Evolutionary conservation across 2,329 filamentous ascomycete genomes (phyloP).

Genomic region (Colletotrichum australisinense): DNA sequence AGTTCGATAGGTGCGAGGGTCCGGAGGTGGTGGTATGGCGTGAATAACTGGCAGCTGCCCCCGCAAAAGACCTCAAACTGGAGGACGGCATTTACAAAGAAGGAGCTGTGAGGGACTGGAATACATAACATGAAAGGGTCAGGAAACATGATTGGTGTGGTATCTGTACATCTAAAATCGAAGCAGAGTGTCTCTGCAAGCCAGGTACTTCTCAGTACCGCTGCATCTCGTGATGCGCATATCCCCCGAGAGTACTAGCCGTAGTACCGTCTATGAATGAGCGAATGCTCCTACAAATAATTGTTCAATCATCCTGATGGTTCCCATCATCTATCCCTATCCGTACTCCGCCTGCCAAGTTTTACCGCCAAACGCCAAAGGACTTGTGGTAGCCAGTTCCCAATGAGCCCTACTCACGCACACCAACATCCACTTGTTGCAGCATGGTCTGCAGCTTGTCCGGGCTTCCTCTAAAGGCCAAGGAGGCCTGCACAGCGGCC

Average conservation of each 20-base stretch:
- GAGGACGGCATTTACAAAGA: slow-evolving; percentile 28
- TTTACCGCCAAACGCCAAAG: slow-evolving; percentile 29
- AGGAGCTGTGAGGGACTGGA: not conserved
- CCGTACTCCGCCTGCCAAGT: slow-evolving; percentile 21
- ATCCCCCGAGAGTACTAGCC: not conserved
- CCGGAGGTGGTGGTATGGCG: slow-evolving; percentile 93
- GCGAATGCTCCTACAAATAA: slow-evolving; percentile 19
- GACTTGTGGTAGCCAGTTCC: not conserved
- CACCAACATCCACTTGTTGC: slow-evolving; percentile 45
- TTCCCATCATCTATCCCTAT: slow-evolving; percentile 31
- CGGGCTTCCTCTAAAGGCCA: slow-evolving; percentile 72
- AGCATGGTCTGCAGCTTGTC: slow-evolving; percentile 61
- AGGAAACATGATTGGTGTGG: slow-evolving; percentile 21
- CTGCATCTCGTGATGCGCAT: slow-evolving; percentile 21
- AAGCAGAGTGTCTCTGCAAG: slow-evolving; percentile 31
- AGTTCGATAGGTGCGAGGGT: slow-evolving; percentile 80
- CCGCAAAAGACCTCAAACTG: slow-evolving; percentile 39
- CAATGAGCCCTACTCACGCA: slow-evolving; percentile 39
- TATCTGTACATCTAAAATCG: slow-evolving; percentile 35
- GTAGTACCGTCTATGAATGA: slow-evolving; percentile 25
- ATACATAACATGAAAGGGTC: not conserved
- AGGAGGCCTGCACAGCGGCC: slow-evolving; percentile 52
- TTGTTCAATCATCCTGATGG: not conserved
- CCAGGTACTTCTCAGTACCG: slow-evolving; percentile 11
- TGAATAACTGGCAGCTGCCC: slow-evolving; percentile 89